Percentiles rank a stretch among this genome's conserved stretches.
These are phyloP conservation scores for Hamamelis virginiana DNA, from an alignment of 164 flowering plant genomes.

Conservation along the genomic window DNA sequence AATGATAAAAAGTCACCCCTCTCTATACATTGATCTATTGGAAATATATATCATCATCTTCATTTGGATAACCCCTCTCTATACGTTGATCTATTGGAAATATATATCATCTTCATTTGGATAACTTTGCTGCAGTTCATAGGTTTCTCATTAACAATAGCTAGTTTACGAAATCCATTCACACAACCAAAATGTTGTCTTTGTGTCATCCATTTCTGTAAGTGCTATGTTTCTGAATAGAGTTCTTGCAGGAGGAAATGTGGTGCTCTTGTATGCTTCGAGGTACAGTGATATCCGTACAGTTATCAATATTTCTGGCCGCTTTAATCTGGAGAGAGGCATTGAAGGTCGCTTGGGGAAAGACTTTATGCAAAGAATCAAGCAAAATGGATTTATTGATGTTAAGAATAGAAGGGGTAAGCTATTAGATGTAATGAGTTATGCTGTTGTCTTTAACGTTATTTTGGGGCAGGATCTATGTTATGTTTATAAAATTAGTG, in stretches of 20 bases:
- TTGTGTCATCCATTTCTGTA: too few relatives aligned
- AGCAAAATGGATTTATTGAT: slow-evolving; percentile 62
- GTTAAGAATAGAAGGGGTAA: slow-evolving; percentile 55
- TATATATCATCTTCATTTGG: too few relatives aligned
- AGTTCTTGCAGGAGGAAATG: slow-evolving; percentile 64
- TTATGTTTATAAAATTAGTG: neutral
- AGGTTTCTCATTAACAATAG: neutral
- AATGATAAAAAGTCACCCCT: too few relatives aligned
- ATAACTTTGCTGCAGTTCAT: too few relatives aligned
- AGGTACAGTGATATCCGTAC: slow-evolving; percentile 43
- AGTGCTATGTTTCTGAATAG: neutral
- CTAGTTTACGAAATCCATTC: neutral
- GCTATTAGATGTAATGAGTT: neutral
- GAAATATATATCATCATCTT: too few relatives aligned
- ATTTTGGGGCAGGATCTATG: too few relatives aligned
- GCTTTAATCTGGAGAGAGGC: slow-evolving; percentile 59
- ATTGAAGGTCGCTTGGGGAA: slow-evolving; percentile 67
- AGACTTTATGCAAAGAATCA: slow-evolving; percentile 49
- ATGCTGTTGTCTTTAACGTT: too few relatives aligned
- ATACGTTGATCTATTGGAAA: too few relatives aligned
- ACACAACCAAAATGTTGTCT: neutral
- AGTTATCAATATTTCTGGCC: slow-evolving; percentile 64
- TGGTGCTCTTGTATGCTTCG: slow-evolving; percentile 68
- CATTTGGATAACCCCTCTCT: too few relatives aligned
- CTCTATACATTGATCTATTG: too few relatives aligned